Base-by-base conservation (phyloP, 1,284 basidiomycete species). In the Salmacisia buchloeana region DNA sequence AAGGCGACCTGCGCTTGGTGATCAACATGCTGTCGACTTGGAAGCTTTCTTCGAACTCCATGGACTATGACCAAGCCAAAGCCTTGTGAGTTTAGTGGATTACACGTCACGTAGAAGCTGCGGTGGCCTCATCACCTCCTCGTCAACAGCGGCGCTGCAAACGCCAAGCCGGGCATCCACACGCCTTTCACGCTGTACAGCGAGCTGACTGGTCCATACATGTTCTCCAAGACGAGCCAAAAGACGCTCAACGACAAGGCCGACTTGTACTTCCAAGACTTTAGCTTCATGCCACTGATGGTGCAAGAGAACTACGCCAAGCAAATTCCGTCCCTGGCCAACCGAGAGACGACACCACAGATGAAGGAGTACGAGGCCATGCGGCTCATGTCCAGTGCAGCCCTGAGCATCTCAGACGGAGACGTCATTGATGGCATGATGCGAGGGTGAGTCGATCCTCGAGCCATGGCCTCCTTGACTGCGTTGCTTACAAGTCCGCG, bases 1-100 rank as follows among this genome's bases (percentile, higher is more conserved):
- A 96, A 72, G 93, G 92, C 2, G 94, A 98, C 80, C 94, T 98
- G 64, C 89, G 94, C 4, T 92, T 94, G 76, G 91, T 98, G 4
- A 83, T 97, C 69, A 98, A 97, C 79, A 97, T 98, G 92, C 84
- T 98, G 5, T 94, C 94, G 10, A 97, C 94, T 0, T 98, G 92
- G 91, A 77, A 82, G 93, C 25, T 79, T 25, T 61, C 62, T 59
- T 70, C 72, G 54, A 58, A 56, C 49, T 63, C 62, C 7, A 77
- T 79, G 77, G 61, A 68, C 35, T 79, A 75, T 58, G 77, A 98
- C 75, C 88, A 97, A 75, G 86, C 91, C 66, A 96, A 97, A 80
- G 80, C 84, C 25, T 82, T 97, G 92, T 96, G 74, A 56, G 39
- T 52, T 15, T 25, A 10, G 56, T 13, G 27, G 10, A 25, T 36